Evolutionary conservation across 345 rosid genomes (phyloP), one percentile per base, ranked within the genome.

Genomic region (Adansonia digitata): DNA sequence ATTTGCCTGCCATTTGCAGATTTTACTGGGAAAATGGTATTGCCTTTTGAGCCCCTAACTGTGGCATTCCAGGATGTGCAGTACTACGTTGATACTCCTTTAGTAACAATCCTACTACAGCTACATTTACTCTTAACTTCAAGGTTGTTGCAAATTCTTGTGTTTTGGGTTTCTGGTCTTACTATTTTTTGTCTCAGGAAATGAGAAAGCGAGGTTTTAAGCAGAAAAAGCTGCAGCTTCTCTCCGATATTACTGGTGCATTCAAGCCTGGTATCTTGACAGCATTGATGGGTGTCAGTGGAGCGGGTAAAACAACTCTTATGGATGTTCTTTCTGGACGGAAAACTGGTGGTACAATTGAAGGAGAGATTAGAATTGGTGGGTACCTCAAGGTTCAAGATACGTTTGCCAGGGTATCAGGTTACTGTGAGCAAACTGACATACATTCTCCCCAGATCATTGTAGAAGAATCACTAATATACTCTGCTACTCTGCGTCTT

Each of bases 241-340:
- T 94, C 65, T 78, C 88, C 20, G 83, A 85, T 37, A 80, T 91
- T 14, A 89, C 86, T 0, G 98, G 95, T 26, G 84, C 86, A 9
- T 86, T 90, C 66, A 84, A 88, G 49, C 97, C 98, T 4, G 97
- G 98, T 0, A 81, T 90, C 74, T 85, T 91, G 20, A 89, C 97
- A 11, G 93, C 94, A 24, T 71, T 94, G 81, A 91, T 94, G 98
- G 97, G 98, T 17, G 87, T 87, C 35, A 91, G 90, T 56, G 98
- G 98, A 63, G 98, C 98, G 8, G 98, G 97, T 8, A 94, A 94
- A 78, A 94, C 97, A 13, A 94, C 97, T 40, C 88, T 91, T 27
- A 80, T 94, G 27, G 97, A 94, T 76, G 98, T 94, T 77, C 92
- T 94, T 0, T 83, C 92, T 0, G 98, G 98, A 73, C 86, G 97